Evolutionary conservation across 176 grass and related monocot species (phyloP), one percentile per base, ranked within the genome.

Genomic region (Pontederia crassipes): DNA sequence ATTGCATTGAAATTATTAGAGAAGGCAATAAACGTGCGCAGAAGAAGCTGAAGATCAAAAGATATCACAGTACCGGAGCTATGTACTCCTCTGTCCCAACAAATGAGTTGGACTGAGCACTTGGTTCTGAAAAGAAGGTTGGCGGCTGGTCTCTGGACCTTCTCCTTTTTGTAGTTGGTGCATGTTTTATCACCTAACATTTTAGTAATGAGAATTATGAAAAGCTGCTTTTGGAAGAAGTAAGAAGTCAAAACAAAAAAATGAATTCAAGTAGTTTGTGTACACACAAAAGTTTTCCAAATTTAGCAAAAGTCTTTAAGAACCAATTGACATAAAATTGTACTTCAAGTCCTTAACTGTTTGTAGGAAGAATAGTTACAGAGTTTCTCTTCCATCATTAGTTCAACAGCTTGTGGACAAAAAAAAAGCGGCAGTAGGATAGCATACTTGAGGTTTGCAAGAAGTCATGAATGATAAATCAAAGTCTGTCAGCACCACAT

Each of bases 71-170:
- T 92, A 98, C 93, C 29, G 93, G 93, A 74, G 93, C 87, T 69
- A 98, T 98, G 69, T 98, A 98, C 70, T 98, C 93, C 76, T 98
- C 93, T 58, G 93, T 98, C 77, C 93, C 93, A 81, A 98, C 93
- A 79, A 98, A 98, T 54, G 93, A 98, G 85, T 92, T 98, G 3
- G 93, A 98, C 77, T 81, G 93, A 48, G 84, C 86, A 65, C 67
- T 79, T 67, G 84, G 93, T 27, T 98, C 93, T 69, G 93, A 80
- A 60, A 88, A 78, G 78, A 98, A 91, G 48, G 64, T 80, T 74
- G 84, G 93, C 18, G 71, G 74, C 0, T 64, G 78, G 62, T 98
- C 84, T 76, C 79, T 79, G 56, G 81, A 92, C 75, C 62, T 97
- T 76, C 79, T 76, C 69, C 68, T 79, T 70, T 71, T 98, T 74